Evolutionary conservation across 2,329 filamentous ascomycete genomes (phyloP), one percentile per base, ranked within the genome.

Genomic region (Helicocarpus griseus): DNA sequence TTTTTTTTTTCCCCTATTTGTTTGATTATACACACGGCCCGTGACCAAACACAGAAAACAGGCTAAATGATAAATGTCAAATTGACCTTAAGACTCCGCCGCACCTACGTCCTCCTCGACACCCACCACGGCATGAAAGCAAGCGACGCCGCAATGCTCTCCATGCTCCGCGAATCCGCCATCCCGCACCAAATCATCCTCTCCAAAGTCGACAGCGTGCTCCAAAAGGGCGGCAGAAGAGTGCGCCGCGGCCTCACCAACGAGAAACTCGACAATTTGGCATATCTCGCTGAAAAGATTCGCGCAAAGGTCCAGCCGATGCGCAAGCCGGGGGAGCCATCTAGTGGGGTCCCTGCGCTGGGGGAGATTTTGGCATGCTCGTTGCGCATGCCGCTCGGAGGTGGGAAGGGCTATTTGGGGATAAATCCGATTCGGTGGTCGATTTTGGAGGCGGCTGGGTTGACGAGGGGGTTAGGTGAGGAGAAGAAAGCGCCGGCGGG

Each of bases 71-170:
- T 39, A 14, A n/a, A 38, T 38, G 4, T 19, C 19, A 8, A 40
- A 19, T 21, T n/a, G n/a, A n/a, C n/a, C n/a, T n/a, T n/a, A n/a
- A 77, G 74, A 61, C 70, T 85, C 40, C 72, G 79, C 8, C 69
- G 81, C 49, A 79, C 78, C 0, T 87, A 85, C 60, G 66, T 88
- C 35, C 73, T 87, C 2, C 68, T 87, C 1, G 82, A 87, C 63
- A 72, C 79, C 1, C 65, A 75, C 24, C 81, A 85, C 60, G 83
- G 83, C 2, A 61, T 85, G 41, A 86, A 86, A 62, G 61, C 68
- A n/a, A 75, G 69, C 2, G 84, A 88, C 61, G 57, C 72, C 28
- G 69, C 77, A 36, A 69, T 87, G 19, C 68, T 88, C 6, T 67
- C 71, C 4, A 65, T 80, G 21, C 72, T 87, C 45, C 71, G 77